A percentile compares a stretch with the other conserved stretches of the same genome.
Conservation (phyloP, 352 stramenopile species). For the Phytophthora pinifolia region DNA sequence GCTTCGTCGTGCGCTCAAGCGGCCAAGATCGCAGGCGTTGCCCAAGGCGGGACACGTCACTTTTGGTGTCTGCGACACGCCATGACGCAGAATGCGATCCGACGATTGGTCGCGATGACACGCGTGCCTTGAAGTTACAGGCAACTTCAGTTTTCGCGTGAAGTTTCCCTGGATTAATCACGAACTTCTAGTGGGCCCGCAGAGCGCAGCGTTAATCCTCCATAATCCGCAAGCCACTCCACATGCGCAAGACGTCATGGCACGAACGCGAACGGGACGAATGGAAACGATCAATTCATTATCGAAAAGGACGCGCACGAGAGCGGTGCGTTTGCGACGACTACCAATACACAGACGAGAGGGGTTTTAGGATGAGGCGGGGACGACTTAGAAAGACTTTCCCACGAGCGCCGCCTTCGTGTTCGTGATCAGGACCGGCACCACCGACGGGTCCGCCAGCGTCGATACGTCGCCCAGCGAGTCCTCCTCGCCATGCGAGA, state of each 20-base stretch:
- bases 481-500: slow-evolving; percentile 93
- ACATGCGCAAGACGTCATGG: not conserved
- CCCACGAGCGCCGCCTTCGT: slow-evolving; percentile 69
- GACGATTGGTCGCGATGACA: slow-evolving; percentile 2
- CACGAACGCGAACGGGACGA: not conserved
- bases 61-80: slow-evolving; percentile 17
- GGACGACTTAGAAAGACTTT: slow-evolving; percentile 63
- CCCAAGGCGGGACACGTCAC: slow-evolving; percentile 3
- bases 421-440: slow-evolving; percentile 93
- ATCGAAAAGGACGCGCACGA: slow-evolving; percentile 49
- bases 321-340: slow-evolving; percentile 48
- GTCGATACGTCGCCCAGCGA: slow-evolving; percentile 96
- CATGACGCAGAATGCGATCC: slow-evolving; percentile 9
- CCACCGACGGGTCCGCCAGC: slow-evolving; percentile 94
- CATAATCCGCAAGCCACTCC: no score
- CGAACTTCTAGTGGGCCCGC: slow-evolving; percentile 16
- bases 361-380: slow-evolving; percentile 49
- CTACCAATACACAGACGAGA: slow-evolving; percentile 27
- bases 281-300: slow-evolving; percentile 26
- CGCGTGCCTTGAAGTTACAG: slow-evolving; percentile 3
- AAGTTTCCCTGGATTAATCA: slow-evolving; percentile 3
- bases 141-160: slow-evolving; percentile 16
- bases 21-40: not conserved
- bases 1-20: no score
- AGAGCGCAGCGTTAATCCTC: not conserved